These are phyloP conservation scores for Xylaria sp. DNA, from an alignment of 2,329 filamentous ascomycete species.

Conservation along the genomic window DNA sequence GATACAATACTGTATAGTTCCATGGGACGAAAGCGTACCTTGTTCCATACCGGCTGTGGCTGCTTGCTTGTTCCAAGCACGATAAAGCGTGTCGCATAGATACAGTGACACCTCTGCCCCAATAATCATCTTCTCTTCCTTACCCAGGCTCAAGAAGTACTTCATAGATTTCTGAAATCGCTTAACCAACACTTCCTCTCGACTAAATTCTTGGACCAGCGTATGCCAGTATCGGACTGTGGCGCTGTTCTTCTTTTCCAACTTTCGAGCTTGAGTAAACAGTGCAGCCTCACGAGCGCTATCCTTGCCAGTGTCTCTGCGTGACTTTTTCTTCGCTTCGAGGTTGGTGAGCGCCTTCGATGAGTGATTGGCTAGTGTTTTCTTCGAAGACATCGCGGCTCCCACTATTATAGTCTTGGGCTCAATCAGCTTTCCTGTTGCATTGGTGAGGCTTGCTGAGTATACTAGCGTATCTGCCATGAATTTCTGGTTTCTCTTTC, in stretches of 20 bases:
- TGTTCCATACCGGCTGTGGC: conserved; percentile 3
- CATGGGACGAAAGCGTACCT: conserved; percentile 30
- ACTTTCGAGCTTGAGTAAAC: conserved; percentile 50
- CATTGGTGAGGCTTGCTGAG: conserved; percentile 74
- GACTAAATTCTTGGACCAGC: conserved; percentile 58
- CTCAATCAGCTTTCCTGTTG: conserved; percentile 69
- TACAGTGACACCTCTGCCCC: conserved; percentile 51
- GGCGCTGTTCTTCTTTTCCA: conserved; percentile 42
- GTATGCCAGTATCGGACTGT: conserved; percentile 56
- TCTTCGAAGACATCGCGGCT: conserved; percentile 18
- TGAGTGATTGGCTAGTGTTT: neutral
- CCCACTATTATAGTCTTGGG: conserved; percentile 73
- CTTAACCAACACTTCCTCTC: conserved; percentile 53
- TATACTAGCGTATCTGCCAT: conserved; percentile 76
- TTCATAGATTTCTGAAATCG: conserved; percentile 61
- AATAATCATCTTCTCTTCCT: conserved; percentile 45
- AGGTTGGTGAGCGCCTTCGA: neutral
- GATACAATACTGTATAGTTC: neutral
- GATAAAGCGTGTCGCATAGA: conserved; percentile 49
- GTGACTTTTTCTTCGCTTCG: conserved; percentile 18
- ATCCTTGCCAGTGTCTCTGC: conserved; percentile 48
- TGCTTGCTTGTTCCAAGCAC: conserved; percentile 28
- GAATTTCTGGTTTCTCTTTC: conserved; percentile 67
- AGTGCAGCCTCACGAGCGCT: conserved; percentile 50
- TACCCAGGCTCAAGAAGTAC: conserved; percentile 56